These are phyloP conservation scores for Neurospora sp. DNA, from an alignment of 495 filamentous ascomycete species.

Conservation along the genomic window DNA sequence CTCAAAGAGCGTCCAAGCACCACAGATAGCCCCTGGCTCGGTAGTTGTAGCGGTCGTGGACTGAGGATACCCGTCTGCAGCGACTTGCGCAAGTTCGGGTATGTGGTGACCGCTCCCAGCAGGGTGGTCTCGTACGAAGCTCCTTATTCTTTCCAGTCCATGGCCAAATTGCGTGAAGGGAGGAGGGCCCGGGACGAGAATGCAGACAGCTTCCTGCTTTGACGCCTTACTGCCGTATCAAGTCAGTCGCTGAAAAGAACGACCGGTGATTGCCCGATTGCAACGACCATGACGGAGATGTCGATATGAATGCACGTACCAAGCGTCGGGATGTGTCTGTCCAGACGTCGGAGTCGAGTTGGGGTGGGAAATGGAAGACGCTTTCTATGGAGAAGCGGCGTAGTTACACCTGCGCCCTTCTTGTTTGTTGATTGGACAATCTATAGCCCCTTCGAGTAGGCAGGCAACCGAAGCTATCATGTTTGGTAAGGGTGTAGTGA, in stretches of 20 bases:
- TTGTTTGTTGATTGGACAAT: neutral
- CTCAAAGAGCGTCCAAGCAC: neutral
- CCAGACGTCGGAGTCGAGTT: neutral
- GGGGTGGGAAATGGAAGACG: neutral
- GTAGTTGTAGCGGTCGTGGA: neutral
- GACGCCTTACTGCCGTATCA: neutral
- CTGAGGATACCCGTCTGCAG: neutral
- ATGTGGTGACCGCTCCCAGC: conserved; percentile 21
- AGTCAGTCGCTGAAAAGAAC: neutral
- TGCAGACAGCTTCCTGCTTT: neutral
- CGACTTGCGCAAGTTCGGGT: conserved; percentile 6
- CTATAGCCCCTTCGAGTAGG: neutral
- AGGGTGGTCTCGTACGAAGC: conserved; percentile 12
- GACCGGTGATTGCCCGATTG: neutral
- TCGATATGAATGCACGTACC: neutral
- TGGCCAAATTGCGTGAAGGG: neutral
- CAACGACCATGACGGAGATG: neutral
- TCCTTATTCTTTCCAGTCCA: conserved; percentile 6
- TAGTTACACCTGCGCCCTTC: neutral
- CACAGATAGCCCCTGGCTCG: neutral
- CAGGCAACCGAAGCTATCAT: neutral
- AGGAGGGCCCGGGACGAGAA: neutral
- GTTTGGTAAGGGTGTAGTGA: neutral
- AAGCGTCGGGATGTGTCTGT: neutral
- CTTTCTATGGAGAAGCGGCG: neutral